Percentiles rank a stretch among this genome's conserved stretches.
Conservation (phyloP, 2,329 filamentous ascomycete genomes). For the Penicillium sp. region DNA sequence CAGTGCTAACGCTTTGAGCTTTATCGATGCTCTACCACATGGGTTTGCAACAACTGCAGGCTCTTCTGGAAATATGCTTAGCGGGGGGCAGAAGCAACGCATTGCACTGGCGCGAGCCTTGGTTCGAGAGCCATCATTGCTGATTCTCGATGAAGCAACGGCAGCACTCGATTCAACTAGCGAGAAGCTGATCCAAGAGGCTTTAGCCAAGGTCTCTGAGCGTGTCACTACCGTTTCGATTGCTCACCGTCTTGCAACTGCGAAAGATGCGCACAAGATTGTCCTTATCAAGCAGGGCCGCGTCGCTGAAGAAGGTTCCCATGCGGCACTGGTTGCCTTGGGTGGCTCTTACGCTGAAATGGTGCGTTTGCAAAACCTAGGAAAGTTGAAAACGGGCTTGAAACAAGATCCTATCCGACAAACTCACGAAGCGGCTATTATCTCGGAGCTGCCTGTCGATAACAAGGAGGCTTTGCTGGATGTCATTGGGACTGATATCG, state of each 20-base stretch:
- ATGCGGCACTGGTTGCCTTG: slow-evolving; percentile 32
- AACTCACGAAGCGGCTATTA: slow-evolving; percentile 9
- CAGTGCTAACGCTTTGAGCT: not conserved
- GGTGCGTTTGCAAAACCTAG: not conserved
- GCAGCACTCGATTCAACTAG: not conserved
- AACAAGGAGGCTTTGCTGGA: slow-evolving; percentile 19
- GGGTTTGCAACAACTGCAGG: slow-evolving; percentile 29
- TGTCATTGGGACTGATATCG: slow-evolving; percentile 18
- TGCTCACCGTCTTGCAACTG: slow-evolving; percentile 40
- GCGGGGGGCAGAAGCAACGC: not conserved
- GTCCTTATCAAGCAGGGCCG: slow-evolving; percentile 37
- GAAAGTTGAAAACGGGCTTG: not conserved
- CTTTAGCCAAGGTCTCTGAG: slow-evolving; percentile 28
- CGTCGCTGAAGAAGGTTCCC: slow-evolving; percentile 31
- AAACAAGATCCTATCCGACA: slow-evolving; percentile 20
- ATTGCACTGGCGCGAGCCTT: not conserved
- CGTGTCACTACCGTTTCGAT: slow-evolving; percentile 38
- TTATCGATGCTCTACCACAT: not conserved
- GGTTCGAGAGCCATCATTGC: not conserved
- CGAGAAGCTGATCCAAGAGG: slow-evolving; percentile 35
- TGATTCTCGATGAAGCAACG: not conserved
- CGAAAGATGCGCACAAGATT: slow-evolving; percentile 41
- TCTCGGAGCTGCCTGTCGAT: slow-evolving; percentile 14
- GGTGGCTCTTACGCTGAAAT: not conserved
- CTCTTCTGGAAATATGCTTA: slow-evolving; percentile 26